Conservation (phyloP, 805 yeast species). For the Ogataea sp. region DNA sequence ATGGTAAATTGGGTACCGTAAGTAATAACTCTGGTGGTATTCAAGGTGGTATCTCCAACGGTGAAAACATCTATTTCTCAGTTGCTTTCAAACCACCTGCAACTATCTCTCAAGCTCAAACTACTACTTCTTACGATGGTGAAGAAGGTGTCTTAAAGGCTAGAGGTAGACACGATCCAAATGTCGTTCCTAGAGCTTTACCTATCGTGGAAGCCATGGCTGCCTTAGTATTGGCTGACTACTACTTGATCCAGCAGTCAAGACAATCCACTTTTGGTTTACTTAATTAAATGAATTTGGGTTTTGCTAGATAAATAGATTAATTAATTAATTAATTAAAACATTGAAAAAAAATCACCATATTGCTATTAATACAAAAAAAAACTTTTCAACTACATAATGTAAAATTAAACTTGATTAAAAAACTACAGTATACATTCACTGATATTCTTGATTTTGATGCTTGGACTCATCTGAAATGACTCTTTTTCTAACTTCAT, state of each 20-base stretch:
- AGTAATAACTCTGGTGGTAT: constrained; percentile 96
- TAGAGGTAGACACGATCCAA: constrained; percentile 97
- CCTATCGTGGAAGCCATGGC: constrained; percentile 99
- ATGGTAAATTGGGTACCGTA: constrained; percentile 66
- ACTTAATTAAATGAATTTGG: constrained; percentile 20
- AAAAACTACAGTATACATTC: too few relatives aligned
- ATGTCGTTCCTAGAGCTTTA: constrained; percentile 96
- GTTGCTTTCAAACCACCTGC: constrained; percentile 99
- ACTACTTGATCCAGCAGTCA: constrained; percentile 75
- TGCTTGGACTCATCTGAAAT: constrained; percentile 21
- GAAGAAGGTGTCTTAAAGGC: constrained; percentile 83
- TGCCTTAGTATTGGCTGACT: constrained; percentile 87
- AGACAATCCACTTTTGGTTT: constrained; percentile 50
- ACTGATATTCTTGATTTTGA: too few relatives aligned
- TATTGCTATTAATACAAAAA: too few relatives aligned
- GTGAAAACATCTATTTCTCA: constrained; percentile 89
- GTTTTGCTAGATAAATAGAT: too few relatives aligned
- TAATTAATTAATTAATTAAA: too few relatives aligned
- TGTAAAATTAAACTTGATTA: too few relatives aligned
- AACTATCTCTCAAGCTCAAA: constrained; percentile 89
- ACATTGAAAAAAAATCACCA: too few relatives aligned
- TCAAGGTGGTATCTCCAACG: constrained; percentile 97
- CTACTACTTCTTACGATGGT: constrained; percentile 85
- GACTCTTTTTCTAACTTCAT: constrained; percentile 14
- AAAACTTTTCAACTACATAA: too few relatives aligned